Base-by-base conservation (phyloP, 1,284 basidiomycete species). In the Gomphus bonarii region DNA sequence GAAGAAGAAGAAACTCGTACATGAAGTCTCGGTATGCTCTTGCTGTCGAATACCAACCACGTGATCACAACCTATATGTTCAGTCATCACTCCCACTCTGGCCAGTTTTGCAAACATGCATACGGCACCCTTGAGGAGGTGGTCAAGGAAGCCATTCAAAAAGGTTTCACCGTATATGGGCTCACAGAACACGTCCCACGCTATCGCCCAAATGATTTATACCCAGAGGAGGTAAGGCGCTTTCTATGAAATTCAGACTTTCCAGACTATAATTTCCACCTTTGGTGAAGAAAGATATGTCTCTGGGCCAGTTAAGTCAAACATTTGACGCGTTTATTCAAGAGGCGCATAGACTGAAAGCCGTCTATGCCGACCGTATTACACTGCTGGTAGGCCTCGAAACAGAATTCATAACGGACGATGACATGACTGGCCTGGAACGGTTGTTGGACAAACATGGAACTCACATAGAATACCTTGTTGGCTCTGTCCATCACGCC, bases 31-130 rank as follows among this genome's bases (percentile, higher is more conserved):
- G n/a, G n/a, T n/a, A n/a, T n/a, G n/a, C n/a, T n/a, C n/a, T n/a
- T n/a, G n/a, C n/a, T n/a, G n/a, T n/a, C n/a, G n/a, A n/a, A n/a
- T n/a, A n/a, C n/a, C 31, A 33, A 33, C 31, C 31, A 33, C 10
- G 31, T 33, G 31, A 33, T 10, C 31, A 33, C n/a, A n/a, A 33
- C 11, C 3, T 20, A 3, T 7, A 43, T 43, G 42, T 43, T 88
- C 68, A 91, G 86, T 65, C 92, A 94, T 67, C 95, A 97, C 71
- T 95, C 92, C 10, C 95, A 98, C 68, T 97, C 94, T 7, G 95
- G 95, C 33, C 86, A 97, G 67, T 99, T 97, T 73, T 98, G 95
- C 75, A 86, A 83, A 61, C 97, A 99, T 69, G 95, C 93, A 8
- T 68, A 70, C 3, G 85, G 88, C 5, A 75, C 77, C 0, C 77